Base-by-base conservation (phyloP, 345 rosid species). In the Ailanthus altissimus region DNA sequence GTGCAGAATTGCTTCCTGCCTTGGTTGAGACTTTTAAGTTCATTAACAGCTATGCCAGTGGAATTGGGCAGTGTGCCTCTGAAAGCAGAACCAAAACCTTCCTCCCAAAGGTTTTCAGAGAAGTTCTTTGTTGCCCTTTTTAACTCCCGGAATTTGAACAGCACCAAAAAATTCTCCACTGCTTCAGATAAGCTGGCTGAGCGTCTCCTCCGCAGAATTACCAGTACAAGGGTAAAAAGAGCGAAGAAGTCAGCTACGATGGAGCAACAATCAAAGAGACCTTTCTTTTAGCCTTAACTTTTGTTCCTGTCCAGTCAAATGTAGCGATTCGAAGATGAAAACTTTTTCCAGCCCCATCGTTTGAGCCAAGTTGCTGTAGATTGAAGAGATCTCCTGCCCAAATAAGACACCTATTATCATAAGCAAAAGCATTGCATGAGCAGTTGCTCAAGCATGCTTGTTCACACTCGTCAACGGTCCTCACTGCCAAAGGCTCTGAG, bases 341-440 rank as follows among this genome's bases (percentile, higher is more conserved):
- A 18, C 69, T 28, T 76, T 46, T 28, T 46, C 68, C 83, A 38
- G 5, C 0, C 32, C 9, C 2, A 12, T 38, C 66, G 63, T 32
- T 28, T 2, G 61, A 7, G 9, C 21, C 3, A 16, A 65, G 45
- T 8, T 78, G 79, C 20, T n/a, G n/a, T n/a, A 72, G 46, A 38
- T 40, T 60, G 71, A 57, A 43, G 56, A 82, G 49, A 26, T 78
- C 53, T 57, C 59, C 77, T 9, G 6, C 9, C 85, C 81, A 83
- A 58, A 77, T 62, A 5, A 23, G 70, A 53, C 86, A 80, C 12
- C 28, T 28, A 18, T 59, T 36, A 50, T 62, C 23, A 59, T 69
- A 80, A 7, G 86, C 70, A 70, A 56, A 80, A 74, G 81, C 86
- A 46, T 71, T 74, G 66, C 83, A 83, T 25, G 81, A 57, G 70